Conservation (phyloP, 2,329 filamentous ascomycete genomes). For the Akanthomyces muscarius region DNA sequence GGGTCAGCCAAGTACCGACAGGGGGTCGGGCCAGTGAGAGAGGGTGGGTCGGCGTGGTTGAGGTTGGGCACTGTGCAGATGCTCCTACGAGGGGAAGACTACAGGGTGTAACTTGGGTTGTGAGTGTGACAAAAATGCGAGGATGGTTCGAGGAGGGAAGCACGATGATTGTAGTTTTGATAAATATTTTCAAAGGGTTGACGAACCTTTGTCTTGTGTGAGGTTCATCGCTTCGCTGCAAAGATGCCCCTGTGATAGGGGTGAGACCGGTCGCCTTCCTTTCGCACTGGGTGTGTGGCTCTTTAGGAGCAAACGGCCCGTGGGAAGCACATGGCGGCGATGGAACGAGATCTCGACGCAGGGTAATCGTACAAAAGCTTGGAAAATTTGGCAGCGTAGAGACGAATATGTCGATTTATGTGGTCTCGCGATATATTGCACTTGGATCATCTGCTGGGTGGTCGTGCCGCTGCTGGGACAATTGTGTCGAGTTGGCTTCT, state of each 20-base stretch:
- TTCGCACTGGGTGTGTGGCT: slow-evolving; percentile 16
- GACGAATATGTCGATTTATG: background rate
- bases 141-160: background rate
- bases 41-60: background rate
- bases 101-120: background rate
- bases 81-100: background rate
- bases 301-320: slow-evolving; percentile 14
- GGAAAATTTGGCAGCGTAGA: background rate
- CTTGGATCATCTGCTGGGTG: background rate
- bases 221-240: background rate
- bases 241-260: background rate
- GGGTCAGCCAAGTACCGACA: background rate
- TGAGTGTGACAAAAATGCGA: background rate
- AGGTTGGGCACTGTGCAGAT: background rate
- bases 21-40: background rate
- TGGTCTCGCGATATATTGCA: background rate
- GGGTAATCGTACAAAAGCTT: background rate
- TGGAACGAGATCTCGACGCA: background rate
- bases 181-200: background rate
- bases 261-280: background rate
- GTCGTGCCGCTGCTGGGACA: background rate
- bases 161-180: background rate
- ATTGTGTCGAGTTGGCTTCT: background rate
- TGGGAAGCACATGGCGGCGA: too few species aligned
- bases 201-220: background rate